Percentiles rank a stretch among this genome's conserved stretches.
phyloP scores from a whole-genome alignment of 176 grass and related monocot genomes.

The Ensete ventricosum region DNA sequence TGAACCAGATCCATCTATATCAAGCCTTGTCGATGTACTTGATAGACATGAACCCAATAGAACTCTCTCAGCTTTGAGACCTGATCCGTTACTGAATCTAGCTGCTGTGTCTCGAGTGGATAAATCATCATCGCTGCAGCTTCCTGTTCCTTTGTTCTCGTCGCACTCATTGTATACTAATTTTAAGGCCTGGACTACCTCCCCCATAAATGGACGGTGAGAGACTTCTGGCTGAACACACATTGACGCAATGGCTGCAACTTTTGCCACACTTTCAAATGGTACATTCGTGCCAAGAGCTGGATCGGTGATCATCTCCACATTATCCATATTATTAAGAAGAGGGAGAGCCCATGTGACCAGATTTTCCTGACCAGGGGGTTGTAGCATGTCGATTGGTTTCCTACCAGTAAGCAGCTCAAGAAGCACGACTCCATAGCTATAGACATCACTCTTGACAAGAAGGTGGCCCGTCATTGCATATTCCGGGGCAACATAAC shows the following conservation, averaged over 20 bases:
- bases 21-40: slow-evolving; percentile 41
- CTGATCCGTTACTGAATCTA: slow-evolving; percentile 21
- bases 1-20: slow-evolving; percentile 27
- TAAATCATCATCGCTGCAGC: slow-evolving; percentile 58
- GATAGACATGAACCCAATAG: slow-evolving; percentile 60
- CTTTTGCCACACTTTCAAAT: slow-evolving; percentile 74
- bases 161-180: slow-evolving; percentile 73
- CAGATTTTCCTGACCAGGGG: slow-evolving; percentile 79
- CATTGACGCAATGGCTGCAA: slow-evolving; percentile 87
- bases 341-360: slow-evolving; percentile 89
- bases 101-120: slow-evolving; percentile 18
- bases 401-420: slow-evolving; percentile 96
- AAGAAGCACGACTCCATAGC: slow-evolving; percentile 93
- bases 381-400: slow-evolving; percentile 74
- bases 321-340: slow-evolving; percentile 57
- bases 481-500: slow-evolving; percentile 93
- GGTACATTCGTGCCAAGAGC: slow-evolving; percentile 42
- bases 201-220: slow-evolving; percentile 88
- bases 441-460: slow-evolving; percentile 96
- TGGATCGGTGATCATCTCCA: slow-evolving; percentile 60
- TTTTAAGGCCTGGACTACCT: slow-evolving; percentile 93
- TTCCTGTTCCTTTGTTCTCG: slow-evolving; percentile 41
- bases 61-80: slow-evolving; percentile 73
- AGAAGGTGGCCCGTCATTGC: slow-evolving; percentile 98
- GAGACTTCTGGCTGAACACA: slow-evolving; percentile 92